phyloP scores from a whole-genome alignment of 345 rosid species.

The Arabidopsis suecica region DNA sequence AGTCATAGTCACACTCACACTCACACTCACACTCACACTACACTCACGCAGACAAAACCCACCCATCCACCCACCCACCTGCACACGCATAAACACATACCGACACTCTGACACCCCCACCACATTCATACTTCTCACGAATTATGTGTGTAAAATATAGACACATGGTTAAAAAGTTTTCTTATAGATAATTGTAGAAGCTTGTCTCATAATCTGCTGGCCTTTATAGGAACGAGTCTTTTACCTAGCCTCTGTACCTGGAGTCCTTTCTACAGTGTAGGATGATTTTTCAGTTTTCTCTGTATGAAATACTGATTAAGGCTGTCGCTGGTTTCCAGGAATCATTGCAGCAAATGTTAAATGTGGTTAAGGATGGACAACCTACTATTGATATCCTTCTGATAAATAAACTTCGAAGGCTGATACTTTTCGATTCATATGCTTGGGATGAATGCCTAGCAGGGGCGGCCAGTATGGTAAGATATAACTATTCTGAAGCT shows the following conservation, averaged over 20 bases:
- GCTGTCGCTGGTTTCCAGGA: slow-evolving; percentile 55
- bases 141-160: slow-evolving; percentile 4
- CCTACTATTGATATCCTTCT: slow-evolving; percentile 80
- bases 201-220: slow-evolving; percentile 25
- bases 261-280: not conserved
- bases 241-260: slow-evolving; percentile 15
- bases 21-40: not conserved
- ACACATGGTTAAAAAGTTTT: not conserved
- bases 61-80: not conserved
- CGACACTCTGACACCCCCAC: not conserved
- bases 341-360: slow-evolving; percentile 55
- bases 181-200: not conserved
- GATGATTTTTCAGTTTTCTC: slow-evolving; percentile 22
- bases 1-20: not conserved
- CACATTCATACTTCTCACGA: slow-evolving; percentile 6
- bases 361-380: slow-evolving; percentile 56
- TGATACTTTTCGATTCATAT: slow-evolving; percentile 74
- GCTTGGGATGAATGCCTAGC: slow-evolving; percentile 86
- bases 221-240: slow-evolving; percentile 10
- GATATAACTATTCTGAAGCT: slow-evolving; percentile 52
- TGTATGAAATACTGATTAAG: slow-evolving; percentile 16
- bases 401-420: slow-evolving; percentile 77
- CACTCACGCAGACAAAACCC: not conserved
- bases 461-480: slow-evolving; percentile 57
- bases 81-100: not conserved